Conservation (phyloP, 2,329 filamentous ascomycete species). For the Colletotrichum tabaci region DNA sequence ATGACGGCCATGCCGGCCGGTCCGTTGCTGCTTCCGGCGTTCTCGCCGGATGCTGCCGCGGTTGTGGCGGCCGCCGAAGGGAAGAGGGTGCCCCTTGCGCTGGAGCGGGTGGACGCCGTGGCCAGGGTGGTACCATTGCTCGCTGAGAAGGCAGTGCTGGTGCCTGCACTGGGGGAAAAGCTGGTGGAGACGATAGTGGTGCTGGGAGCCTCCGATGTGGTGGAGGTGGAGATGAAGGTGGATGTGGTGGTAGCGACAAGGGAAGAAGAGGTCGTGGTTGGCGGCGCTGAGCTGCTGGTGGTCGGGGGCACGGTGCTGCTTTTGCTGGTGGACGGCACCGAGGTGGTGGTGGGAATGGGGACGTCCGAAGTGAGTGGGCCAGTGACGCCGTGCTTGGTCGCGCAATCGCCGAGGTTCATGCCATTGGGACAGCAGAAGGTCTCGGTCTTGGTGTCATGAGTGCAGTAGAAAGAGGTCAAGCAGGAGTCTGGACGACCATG, state of each 20-base stretch:
- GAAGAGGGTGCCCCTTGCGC: slow-evolving; percentile 21
- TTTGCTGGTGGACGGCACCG: slow-evolving; percentile 47
- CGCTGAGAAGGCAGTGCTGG: slow-evolving; percentile 26
- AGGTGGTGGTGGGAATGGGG: slow-evolving; percentile 53
- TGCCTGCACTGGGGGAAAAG: slow-evolving; percentile 28
- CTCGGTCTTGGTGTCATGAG: slow-evolving; percentile 63
- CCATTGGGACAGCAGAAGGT: slow-evolving; percentile 75
- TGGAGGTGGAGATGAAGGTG: slow-evolving; percentile 22
- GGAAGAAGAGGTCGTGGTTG: slow-evolving; percentile 20
- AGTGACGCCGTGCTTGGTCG: slow-evolving; percentile 62
- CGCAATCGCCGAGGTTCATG: slow-evolving; percentile 69
- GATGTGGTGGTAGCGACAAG: slow-evolving; percentile 20
- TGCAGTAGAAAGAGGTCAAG: slow-evolving; percentile 74
- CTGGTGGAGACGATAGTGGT: slow-evolving; percentile 28
- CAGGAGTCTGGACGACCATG: slow-evolving; percentile 67
- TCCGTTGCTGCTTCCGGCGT: slow-evolving; percentile 31
- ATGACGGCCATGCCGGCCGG: slow-evolving; percentile 38
- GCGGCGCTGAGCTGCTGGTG: slow-evolving; percentile 45
- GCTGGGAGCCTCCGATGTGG: slow-evolving; percentile 20
- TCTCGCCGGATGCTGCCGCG: slow-evolving; percentile 1
- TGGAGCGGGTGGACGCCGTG: slow-evolving; percentile 18
- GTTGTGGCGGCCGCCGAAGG: slow-evolving; percentile 13
- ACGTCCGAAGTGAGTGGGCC: slow-evolving; percentile 65
- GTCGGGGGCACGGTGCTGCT: slow-evolving; percentile 46
- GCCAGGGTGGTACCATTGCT: slow-evolving; percentile 30